These are phyloP conservation scores for Plasmopara muralis DNA, from an alignment of 352 stramenopile species.

Conservation along the genomic window DNA sequence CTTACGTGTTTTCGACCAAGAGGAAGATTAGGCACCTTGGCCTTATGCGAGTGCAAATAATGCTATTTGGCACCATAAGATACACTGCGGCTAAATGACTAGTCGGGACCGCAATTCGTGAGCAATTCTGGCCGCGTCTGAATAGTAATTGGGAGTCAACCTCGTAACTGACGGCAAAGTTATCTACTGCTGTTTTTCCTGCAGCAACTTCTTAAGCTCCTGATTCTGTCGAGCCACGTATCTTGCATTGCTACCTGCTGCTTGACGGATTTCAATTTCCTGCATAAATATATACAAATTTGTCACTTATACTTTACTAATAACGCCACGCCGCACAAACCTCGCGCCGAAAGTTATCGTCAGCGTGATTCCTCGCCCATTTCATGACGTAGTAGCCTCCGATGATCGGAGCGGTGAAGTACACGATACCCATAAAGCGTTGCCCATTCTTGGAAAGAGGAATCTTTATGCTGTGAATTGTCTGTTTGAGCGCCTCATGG, in stretches of 20 bases:
- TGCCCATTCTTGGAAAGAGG: conserved; percentile 85
- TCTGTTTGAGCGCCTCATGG: conserved; percentile 88
- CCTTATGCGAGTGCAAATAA: too few species aligned
- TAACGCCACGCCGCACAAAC: conserved; percentile 13
- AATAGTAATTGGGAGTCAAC: too few species aligned
- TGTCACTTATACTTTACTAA: conserved; percentile 1
- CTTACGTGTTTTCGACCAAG: too few species aligned
- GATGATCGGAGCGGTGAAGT: conserved; percentile 86
- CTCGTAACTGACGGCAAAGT: not conserved
- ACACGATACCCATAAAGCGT: conserved; percentile 82
- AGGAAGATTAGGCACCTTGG: too few species aligned
- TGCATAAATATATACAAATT: conserved; percentile 12
- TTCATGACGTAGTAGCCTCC: conserved; percentile 91
- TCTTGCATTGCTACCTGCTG: conserved; percentile 34
- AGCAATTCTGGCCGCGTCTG: too few species aligned
- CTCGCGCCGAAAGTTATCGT: conserved; percentile 72
- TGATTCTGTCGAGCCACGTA: conserved; percentile 67
- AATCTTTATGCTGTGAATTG: conserved; percentile 87
- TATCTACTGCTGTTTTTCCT: conserved; percentile 28
- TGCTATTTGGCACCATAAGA: too few species aligned
- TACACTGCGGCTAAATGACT: too few species aligned
- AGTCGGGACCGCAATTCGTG: too few species aligned
- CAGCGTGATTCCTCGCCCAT: conserved; percentile 67
- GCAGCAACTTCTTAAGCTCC: conserved; percentile 45
- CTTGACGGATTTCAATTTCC: conserved; percentile 62